These are phyloP conservation scores for Coriolopsis trogii DNA, from an alignment of 1,284 basidiomycete genomes.

Conservation along the genomic window DNA sequence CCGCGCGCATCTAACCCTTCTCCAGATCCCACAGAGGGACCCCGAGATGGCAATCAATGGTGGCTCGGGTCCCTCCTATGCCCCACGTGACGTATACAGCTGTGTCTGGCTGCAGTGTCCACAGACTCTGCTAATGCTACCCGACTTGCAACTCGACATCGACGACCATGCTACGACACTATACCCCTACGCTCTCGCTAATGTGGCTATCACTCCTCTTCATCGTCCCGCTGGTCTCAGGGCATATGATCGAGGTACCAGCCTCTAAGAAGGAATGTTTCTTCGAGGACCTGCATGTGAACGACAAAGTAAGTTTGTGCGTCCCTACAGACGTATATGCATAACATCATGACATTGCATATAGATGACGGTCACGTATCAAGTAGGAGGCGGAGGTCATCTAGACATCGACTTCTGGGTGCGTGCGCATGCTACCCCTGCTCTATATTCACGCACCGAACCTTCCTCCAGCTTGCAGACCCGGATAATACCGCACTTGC, in stretches of 20 bases:
- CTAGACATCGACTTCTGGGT: constrained; percentile 98
- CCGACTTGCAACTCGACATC: constrained; percentile 5
- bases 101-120: no score
- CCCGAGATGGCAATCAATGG: constrained; percentile 27
- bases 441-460: no score
- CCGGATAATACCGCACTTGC: constrained; percentile 72
- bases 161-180: constrained; percentile 42
- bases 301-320: constrained; percentile 77
- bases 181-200: constrained; percentile 35
- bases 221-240: constrained; percentile 46
- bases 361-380: constrained; percentile 99
- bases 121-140: no score
- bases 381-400: constrained; percentile 96
- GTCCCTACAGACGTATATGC: not conserved
- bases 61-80: constrained; percentile 10
- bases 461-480: constrained; percentile 84
- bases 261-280: constrained; percentile 94
- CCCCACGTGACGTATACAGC: constrained; percentile 22
- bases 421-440: no score
- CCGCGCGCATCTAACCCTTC: constrained; percentile 24
- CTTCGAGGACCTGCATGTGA: constrained; percentile 94
- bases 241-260: constrained; percentile 72
- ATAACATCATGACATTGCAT: constrained; percentile 4
- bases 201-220: constrained; percentile 45
- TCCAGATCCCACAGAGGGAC: constrained; percentile 23